Evolutionary conservation across 352 stramenopile genomes (phyloP).

Genomic region (Globisporangium cylindrosporum): DNA sequence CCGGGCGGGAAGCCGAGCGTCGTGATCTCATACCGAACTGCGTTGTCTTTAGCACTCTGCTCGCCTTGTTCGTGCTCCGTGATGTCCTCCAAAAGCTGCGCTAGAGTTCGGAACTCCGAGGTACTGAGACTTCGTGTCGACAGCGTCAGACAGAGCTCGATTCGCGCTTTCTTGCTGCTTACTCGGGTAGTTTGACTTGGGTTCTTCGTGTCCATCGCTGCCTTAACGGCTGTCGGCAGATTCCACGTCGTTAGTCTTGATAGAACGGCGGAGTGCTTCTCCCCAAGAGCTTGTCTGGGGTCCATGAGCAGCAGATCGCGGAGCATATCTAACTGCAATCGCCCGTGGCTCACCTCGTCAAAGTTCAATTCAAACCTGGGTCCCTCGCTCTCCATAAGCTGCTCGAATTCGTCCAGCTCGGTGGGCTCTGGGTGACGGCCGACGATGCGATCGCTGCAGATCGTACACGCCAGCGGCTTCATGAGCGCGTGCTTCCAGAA

Average conservation of each 20-base stretch:
- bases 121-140: background rate
- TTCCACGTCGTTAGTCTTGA: background rate
- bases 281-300: background rate
- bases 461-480: background rate
- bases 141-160: conserved; percentile 3
- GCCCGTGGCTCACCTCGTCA: background rate
- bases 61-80: background rate
- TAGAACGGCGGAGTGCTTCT: background rate
- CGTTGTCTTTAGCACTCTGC: no score
- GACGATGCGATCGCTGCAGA: background rate
- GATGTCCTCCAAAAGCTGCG: background rate
- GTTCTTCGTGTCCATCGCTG: background rate
- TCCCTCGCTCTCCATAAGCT: conserved; percentile 6
- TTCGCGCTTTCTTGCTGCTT: background rate
- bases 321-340: background rate
- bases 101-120: background rate
- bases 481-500: conserved; percentile 1
- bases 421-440: background rate
- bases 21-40: conserved; percentile 5
- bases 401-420: conserved; percentile 1
- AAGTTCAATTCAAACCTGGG: conserved; percentile 5
- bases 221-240: background rate
- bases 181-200: background rate
- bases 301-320: background rate
- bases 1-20: background rate